A percentile compares a stretch with the other conserved stretches of the same genome.
phyloP scores from a whole-genome alignment of 352 stramenopile species.

The Discostella stelligera region DNA sequence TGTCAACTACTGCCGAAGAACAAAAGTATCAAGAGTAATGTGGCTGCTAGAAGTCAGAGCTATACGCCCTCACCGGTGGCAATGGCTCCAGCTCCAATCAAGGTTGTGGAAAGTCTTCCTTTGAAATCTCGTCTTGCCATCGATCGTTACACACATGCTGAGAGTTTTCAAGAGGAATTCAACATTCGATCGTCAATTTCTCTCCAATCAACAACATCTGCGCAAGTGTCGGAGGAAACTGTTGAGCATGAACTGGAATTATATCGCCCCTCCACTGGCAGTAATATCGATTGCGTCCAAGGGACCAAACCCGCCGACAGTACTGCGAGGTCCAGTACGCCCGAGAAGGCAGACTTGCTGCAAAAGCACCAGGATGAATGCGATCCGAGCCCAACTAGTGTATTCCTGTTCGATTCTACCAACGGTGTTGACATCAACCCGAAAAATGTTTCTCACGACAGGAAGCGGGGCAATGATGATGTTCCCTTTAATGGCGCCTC shows the following conservation, averaged over 20 bases:
- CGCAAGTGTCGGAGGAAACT: no score
- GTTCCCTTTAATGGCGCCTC: no score
- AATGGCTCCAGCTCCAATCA: background rate
- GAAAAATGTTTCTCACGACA: background rate
- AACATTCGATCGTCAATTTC: background rate
- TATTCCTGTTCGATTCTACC: constrained; percentile 8
- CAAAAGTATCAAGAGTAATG: background rate
- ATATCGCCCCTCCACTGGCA: no score
- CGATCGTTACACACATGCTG: background rate
- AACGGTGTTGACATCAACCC: constrained; percentile 6
- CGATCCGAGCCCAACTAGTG: constrained; percentile 8
- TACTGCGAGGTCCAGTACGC: background rate
- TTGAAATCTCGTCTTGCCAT: background rate
- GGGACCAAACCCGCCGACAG: background rate
- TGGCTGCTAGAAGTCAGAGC: background rate
- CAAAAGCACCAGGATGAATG: background rate
- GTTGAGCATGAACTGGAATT: no score
- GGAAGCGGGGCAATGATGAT: background rate
- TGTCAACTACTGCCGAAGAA: background rate
- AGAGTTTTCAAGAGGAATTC: background rate
- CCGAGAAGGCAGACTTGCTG: background rate
- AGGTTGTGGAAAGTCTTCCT: background rate
- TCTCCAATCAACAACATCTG: no score
- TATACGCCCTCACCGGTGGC: no score
- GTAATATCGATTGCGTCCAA: no score